Conservation (phyloP, 2,329 filamentous ascomycete species). For the Talaromyces pinophilus region DNA sequence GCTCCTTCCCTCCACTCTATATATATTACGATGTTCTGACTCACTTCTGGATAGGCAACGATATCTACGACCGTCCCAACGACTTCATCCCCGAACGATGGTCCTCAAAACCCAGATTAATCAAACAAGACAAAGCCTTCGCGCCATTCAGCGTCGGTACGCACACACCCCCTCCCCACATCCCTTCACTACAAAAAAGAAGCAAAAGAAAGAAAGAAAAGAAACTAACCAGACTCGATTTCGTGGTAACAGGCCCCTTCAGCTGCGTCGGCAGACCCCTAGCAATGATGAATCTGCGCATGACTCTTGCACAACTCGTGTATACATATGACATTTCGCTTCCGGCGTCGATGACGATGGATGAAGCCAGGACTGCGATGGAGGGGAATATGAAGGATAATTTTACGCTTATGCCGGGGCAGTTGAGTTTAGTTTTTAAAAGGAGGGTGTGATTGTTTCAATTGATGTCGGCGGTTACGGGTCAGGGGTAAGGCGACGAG, state of each 20-base stretch:
- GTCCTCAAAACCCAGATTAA: conserved; percentile 36
- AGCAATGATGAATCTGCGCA: conserved; percentile 40
- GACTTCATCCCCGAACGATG: conserved; percentile 41
- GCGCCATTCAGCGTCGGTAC: conserved; percentile 38
- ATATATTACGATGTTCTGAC: neutral
- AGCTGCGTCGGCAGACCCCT: conserved; percentile 42
- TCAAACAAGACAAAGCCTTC: conserved; percentile 37
- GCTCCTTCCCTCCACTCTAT: neutral
- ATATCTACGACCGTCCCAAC: conserved; percentile 30
- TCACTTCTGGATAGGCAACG: conserved; percentile 25
- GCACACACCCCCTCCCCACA: neutral
- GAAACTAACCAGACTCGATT: neutral
- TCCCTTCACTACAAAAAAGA: neutral
- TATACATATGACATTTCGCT: conserved; percentile 39
- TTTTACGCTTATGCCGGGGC: conserved; percentile 10
- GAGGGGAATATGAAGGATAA: conserved; percentile 8
- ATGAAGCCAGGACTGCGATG: neutral
- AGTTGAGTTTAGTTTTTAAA: neutral
- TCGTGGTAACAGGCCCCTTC: conserved; percentile 28
- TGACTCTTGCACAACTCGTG: conserved; percentile 37
- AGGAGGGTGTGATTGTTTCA: neutral
- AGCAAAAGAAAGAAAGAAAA: no score
- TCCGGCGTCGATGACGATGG: conserved; percentile 21
- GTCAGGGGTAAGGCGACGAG: neutral
- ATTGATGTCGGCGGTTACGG: neutral